Evolutionary conservation across 2,329 filamentous ascomycete genomes (phyloP).

Genomic region (Biscogniauxia mediterranea): DNA sequence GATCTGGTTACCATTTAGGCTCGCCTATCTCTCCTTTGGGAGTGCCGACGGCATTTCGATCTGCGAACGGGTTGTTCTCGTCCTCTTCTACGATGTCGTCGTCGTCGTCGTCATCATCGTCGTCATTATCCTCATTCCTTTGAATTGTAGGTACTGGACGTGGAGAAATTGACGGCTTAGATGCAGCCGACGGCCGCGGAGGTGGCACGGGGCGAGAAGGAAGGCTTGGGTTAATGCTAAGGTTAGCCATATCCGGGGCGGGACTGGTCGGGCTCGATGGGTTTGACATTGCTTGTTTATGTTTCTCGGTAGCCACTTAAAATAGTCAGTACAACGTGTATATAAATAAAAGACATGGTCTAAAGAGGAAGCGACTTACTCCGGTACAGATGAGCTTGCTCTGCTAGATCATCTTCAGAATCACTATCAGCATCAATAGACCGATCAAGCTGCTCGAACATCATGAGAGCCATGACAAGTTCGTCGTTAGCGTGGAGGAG

Average conservation of each 20-base stretch:
- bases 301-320: conserved; percentile 54
- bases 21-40: conserved; percentile 39
- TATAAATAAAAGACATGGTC: background rate
- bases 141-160: conserved; percentile 43
- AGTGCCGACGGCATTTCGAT: conserved; percentile 65
- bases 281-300: conserved; percentile 45
- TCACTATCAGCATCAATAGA: conserved; percentile 76
- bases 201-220: conserved; percentile 45
- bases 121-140: conserved; percentile 48
- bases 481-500: conserved; percentile 94
- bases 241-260: conserved; percentile 42
- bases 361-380: conserved; percentile 41
- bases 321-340: conserved; percentile 23
- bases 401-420: conserved; percentile 65
- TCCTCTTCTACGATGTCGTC: conserved; percentile 66
- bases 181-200: conserved; percentile 44
- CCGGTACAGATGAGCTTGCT: conserved; percentile 64
- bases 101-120: conserved; percentile 49
- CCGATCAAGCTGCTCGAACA: conserved; percentile 89
- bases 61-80: conserved; percentile 84
- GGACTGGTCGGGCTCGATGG: conserved; percentile 31
- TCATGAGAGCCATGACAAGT: conserved; percentile 89
- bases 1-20: conserved; percentile 31
- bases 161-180: conserved; percentile 51
- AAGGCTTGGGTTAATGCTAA: conserved; percentile 40